Evolutionary conservation across 1,284 basidiomycete genomes (phyloP).

Genomic region (Cerioporus squamosus): DNA sequence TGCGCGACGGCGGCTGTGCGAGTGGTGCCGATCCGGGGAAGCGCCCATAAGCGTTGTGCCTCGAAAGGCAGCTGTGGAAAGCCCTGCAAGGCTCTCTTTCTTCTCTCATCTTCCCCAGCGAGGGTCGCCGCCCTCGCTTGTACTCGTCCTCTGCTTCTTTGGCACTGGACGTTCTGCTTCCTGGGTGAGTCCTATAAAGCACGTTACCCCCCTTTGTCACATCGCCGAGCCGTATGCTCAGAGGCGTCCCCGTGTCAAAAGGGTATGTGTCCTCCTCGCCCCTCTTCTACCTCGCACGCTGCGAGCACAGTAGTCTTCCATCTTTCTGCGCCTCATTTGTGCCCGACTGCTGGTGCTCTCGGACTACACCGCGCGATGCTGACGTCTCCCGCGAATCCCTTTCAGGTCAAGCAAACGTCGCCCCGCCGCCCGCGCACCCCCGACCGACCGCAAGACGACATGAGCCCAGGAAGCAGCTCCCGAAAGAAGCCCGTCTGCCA

Average conservation of each 20-base stretch:
- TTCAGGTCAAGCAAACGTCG: constrained; percentile 9
- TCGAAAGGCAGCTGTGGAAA: too few species aligned
- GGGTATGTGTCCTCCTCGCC: constrained; percentile 16
- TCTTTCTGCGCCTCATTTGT: not conserved
- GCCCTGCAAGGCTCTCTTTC: constrained; percentile 4
- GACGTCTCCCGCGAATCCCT: constrained; percentile 3
- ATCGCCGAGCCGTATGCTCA: constrained; percentile 17
- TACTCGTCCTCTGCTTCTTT: not conserved
- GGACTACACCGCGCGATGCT: not conserved
- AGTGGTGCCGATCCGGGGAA: not conserved
- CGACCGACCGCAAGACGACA: constrained; percentile 1
- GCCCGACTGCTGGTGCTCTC: not conserved
- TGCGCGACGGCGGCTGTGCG: not conserved
- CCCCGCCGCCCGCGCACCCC: not conserved
- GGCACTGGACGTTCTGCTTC: not conserved
- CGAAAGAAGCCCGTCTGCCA: constrained; percentile 35
- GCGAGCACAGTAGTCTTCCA: not conserved
- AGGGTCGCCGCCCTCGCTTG: not conserved
- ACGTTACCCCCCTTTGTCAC: constrained; percentile 5
- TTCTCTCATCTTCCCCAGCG: constrained; percentile 4
- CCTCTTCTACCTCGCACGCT: not conserved
- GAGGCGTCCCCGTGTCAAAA: constrained; percentile 9
- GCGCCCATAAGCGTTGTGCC: constrained; percentile 13
- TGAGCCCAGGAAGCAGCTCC: constrained; percentile 14
- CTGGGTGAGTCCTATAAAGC: constrained; percentile 22